These are phyloP conservation scores for Paraconiothyrium sp. DNA, from an alignment of 2,329 filamentous ascomycete species.

Conservation along the genomic window DNA sequence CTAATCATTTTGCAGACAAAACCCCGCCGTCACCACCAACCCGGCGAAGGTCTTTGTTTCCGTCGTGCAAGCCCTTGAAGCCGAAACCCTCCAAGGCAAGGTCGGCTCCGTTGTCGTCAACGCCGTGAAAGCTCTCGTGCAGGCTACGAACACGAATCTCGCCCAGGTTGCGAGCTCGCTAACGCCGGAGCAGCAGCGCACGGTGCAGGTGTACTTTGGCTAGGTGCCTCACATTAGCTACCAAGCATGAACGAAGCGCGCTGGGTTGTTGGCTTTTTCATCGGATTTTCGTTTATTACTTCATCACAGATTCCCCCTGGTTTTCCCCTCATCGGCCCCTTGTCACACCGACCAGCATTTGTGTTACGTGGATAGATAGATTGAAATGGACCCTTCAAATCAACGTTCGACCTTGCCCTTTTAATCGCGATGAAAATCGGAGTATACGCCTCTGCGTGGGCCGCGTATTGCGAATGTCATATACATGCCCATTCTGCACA, in stretches of 20 bases:
- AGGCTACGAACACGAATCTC: constrained; percentile 77
- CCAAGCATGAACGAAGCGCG: too few species aligned
- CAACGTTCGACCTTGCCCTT: too few species aligned
- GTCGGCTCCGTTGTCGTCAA: constrained; percentile 79
- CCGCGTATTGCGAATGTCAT: too few species aligned
- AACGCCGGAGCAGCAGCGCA: constrained; percentile 80
- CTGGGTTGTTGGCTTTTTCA: constrained; percentile 4
- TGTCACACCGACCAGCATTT: not conserved
- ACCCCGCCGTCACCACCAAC: constrained; percentile 80
- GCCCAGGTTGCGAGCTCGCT: constrained; percentile 79
- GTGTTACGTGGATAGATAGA: constrained; percentile 14
- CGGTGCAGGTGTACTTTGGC: constrained; percentile 79
- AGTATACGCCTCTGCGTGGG: too few species aligned
- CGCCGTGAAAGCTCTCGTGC: constrained; percentile 80
- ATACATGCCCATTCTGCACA: too few species aligned
- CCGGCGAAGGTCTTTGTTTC: constrained; percentile 83
- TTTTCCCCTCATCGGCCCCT: constrained; percentile 9
- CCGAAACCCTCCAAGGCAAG: constrained; percentile 86
- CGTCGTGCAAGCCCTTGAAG: constrained; percentile 88
- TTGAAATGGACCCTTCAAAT: constrained; percentile 1
- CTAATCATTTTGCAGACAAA: constrained; percentile 68
- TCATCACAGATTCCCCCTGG: constrained; percentile 34
- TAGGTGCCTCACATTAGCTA: constrained; percentile 49
- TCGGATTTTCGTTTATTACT: constrained; percentile 22
- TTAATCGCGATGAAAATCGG: too few species aligned